Percentiles rank a stretch among this genome's conserved stretches.
Evolutionary conservation across 140 eudicot species (phyloP).

Genomic region (Bidens hawaiensis): DNA sequence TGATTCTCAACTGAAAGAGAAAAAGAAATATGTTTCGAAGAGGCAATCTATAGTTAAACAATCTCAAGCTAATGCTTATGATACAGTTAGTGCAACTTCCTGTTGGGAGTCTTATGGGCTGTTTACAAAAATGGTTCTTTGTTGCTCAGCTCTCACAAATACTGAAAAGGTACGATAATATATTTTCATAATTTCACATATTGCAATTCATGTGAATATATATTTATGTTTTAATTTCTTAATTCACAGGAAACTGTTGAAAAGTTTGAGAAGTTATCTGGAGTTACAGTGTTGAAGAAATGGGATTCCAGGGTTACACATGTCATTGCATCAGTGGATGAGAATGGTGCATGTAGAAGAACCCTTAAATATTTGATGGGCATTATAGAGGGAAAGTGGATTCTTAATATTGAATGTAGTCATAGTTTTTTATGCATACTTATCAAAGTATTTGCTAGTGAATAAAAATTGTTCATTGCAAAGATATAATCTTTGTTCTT

Average conservation of each 20-base stretch:
- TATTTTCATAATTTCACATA: neutral
- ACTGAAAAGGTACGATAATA: conserved; percentile 56
- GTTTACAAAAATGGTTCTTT: conserved; percentile 58
- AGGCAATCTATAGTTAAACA: conserved; percentile 31
- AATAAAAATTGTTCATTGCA: neutral
- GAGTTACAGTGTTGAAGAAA: conserved; percentile 53
- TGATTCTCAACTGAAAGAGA: conserved; percentile 32
- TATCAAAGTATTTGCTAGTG: neutral
- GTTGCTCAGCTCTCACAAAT: conserved; percentile 78
- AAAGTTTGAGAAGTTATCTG: conserved; percentile 61
- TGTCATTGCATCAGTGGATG: conserved; percentile 80
- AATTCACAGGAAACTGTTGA: conserved; percentile 54
- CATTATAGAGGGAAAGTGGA: conserved; percentile 93
- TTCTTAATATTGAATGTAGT: conserved; percentile 70
- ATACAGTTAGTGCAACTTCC: conserved; percentile 9
- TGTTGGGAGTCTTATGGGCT: conserved; percentile 48
- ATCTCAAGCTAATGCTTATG: conserved; percentile 32
- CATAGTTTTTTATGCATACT: neutral
- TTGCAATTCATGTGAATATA: neutral
- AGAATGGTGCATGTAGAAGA: conserved; percentile 86
- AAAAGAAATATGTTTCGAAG: conserved; percentile 36
- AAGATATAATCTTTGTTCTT: conserved; percentile 2
- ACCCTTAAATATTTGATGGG: conserved; percentile 95
- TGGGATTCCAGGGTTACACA: conserved; percentile 90
- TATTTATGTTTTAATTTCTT: conserved; percentile 12